Evolutionary conservation across 2,329 filamentous ascomycete species (phyloP).

Genomic region (Trichoderma citrinoviride): DNA sequence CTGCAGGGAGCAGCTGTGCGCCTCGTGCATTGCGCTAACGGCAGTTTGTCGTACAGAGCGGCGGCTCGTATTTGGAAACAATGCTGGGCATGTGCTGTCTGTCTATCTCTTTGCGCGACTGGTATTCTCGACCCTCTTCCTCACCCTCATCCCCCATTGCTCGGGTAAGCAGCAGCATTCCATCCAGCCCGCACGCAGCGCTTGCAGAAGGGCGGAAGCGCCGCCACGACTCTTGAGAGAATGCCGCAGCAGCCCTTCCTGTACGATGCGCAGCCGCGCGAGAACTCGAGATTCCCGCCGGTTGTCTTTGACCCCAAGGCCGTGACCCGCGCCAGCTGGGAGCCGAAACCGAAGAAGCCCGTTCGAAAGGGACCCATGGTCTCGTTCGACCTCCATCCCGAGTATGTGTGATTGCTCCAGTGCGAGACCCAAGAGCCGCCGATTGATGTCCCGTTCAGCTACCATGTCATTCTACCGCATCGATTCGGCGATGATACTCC

Average conservation of each 20-base stretch:
- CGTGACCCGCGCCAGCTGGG: constrained; percentile 74
- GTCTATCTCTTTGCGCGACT: constrained; percentile 4
- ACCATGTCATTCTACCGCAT: constrained; percentile 63
- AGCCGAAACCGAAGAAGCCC: constrained; percentile 58
- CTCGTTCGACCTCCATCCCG: constrained; percentile 81
- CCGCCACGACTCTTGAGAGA: not conserved
- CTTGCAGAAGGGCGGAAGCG: constrained; percentile 11
- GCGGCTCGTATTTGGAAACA: not conserved
- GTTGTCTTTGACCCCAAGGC: constrained; percentile 81
- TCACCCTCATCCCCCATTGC: not conserved
- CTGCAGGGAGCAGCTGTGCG: constrained; percentile 2
- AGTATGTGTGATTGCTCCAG: constrained; percentile 54
- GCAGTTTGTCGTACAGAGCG: not conserved
- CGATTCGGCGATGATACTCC: constrained; percentile 59
- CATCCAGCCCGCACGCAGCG: not conserved
- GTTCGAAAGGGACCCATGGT: constrained; percentile 74
- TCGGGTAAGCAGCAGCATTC: not conserved
- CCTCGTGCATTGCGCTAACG: not conserved
- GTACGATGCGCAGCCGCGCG: constrained; percentile 57
- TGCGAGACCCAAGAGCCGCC: not conserved
- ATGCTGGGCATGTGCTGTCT: too few species aligned
- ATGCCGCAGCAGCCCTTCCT: constrained; percentile 60
- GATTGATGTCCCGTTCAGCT: constrained; percentile 36
- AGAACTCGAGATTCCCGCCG: constrained; percentile 53
- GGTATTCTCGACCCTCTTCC: not conserved